Base-by-base conservation (phyloP, 352 stramenopile species). In the Globisporangium ultimum region DNA sequence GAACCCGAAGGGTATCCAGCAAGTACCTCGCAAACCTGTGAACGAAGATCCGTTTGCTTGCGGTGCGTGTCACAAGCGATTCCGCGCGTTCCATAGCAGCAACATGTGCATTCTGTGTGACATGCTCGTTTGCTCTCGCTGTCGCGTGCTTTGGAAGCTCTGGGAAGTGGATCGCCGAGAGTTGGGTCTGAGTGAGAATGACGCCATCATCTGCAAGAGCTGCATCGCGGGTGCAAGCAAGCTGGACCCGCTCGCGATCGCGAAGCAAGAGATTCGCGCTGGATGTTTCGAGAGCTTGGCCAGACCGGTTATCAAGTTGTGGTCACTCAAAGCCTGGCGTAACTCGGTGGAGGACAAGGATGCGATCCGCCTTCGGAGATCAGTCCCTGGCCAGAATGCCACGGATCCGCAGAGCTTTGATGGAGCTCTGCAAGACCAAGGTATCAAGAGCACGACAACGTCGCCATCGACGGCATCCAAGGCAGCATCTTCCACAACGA, bases 41-140 rank as follows among this genome's bases (percentile, higher is more conserved):
- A 32, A 32, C 24, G 24, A 32, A 32, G 24, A 32, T 32, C 24
- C 24, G 24, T 5, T 32, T 32, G 24, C 24, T 32, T 59, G 28
- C 5, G 32, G 51, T 7, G 17, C 21, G 6, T 79, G 71, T 32
- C 67, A 45, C 13, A 67, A 67, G 40, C 70, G 68, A 18, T 56
- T 77, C 17, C 62, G 69, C 50, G 70, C 67, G 60, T 55, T 74
- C 11, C 41, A 68, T 65, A 43, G 59, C 67, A 10, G 71, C 65
- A 6, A 46, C 24, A 32, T 72, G n/a, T 79, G 71, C 49, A 58
- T 50, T 3, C 48, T 79, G n/a, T 79, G 71, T 46, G 53, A 70
- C 59, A 32, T 32, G 62, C 66, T 18, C 60, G 65, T 79, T 53
- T 79, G 71, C 57, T 67, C 71, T 42, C 71, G 71, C 47, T 79